Evolutionary conservation across 1,284 basidiomycete genomes (phyloP).

Genomic region (Wallemia ichthyophaga): DNA sequence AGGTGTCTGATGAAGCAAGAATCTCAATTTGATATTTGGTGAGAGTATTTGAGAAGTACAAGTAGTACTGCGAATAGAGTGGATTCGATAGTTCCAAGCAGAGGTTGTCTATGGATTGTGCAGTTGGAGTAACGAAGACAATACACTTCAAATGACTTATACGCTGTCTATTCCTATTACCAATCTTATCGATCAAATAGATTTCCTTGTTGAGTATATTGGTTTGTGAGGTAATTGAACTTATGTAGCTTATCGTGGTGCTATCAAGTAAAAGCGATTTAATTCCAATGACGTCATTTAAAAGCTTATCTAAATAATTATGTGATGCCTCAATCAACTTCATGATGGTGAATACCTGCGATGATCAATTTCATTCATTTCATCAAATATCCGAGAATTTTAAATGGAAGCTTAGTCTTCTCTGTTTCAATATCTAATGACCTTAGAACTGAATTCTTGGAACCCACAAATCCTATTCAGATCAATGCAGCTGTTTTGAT

Average conservation of each 20-base stretch:
- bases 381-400: background rate
- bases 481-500: background rate
- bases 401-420: background rate
- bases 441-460: background rate
- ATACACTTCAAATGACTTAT: constrained; percentile 93
- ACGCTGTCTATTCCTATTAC: constrained; percentile 57
- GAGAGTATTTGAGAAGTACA: constrained; percentile 84
- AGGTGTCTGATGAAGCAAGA: constrained; percentile 78
- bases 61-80: constrained; percentile 83
- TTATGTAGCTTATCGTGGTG: constrained; percentile 92
- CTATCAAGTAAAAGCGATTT: constrained; percentile 93
- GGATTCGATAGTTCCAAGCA: constrained; percentile 61
- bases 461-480: too few species aligned
- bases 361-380: background rate
- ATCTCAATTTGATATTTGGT: constrained; percentile 73
- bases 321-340: constrained; percentile 85
- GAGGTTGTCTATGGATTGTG: constrained; percentile 49
- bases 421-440: background rate
- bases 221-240: constrained; percentile 50
- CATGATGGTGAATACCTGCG: constrained; percentile 23
- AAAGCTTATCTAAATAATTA: constrained; percentile 71
- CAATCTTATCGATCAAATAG: constrained; percentile 87
- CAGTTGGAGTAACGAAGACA: constrained; percentile 57
- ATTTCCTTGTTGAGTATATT: constrained; percentile 83
- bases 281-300: constrained; percentile 61